phyloP scores from a whole-genome alignment of 176 grass and related monocot genomes.

The Hsuehochloa calcarea region DNA sequence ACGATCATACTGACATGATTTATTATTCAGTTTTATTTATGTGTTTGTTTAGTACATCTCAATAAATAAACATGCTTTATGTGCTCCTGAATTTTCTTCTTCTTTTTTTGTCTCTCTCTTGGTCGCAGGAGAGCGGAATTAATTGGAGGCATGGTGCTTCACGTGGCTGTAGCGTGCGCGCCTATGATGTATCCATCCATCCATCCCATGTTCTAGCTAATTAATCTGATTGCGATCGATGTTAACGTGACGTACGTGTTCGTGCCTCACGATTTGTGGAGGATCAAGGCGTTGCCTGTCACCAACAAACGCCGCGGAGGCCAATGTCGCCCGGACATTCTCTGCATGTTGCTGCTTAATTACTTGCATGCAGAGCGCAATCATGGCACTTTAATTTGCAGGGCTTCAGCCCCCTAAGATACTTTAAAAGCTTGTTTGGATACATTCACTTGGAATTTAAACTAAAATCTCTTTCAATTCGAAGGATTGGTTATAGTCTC shows the following conservation, averaged over 20 bases:
- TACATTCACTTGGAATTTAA: no score
- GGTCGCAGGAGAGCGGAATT: neutral
- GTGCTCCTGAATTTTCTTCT: neutral
- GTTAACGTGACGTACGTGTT: neutral
- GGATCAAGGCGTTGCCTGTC: neutral
- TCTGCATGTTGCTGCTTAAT: neutral
- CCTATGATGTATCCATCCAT: neutral
- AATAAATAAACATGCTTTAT: neutral
- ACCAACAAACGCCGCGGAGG: neutral
- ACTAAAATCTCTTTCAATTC: no score
- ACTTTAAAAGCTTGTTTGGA: no score
- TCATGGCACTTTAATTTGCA: neutral
- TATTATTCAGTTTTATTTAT: neutral
- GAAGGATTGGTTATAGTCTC: no score
- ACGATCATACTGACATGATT: neutral
- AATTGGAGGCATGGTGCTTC: neutral
- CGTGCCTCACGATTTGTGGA: neutral
- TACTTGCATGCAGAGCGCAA: neutral
- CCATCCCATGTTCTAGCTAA: neutral
- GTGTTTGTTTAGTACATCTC: neutral
- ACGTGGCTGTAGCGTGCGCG: neutral
- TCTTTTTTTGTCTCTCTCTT: neutral
- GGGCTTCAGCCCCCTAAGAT: neutral
- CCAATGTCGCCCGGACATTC: neutral
- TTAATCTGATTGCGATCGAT: neutral